phyloP scores from a whole-genome alignment of 2,329 filamentous ascomycete genomes.

The Penicillium sp. region DNA sequence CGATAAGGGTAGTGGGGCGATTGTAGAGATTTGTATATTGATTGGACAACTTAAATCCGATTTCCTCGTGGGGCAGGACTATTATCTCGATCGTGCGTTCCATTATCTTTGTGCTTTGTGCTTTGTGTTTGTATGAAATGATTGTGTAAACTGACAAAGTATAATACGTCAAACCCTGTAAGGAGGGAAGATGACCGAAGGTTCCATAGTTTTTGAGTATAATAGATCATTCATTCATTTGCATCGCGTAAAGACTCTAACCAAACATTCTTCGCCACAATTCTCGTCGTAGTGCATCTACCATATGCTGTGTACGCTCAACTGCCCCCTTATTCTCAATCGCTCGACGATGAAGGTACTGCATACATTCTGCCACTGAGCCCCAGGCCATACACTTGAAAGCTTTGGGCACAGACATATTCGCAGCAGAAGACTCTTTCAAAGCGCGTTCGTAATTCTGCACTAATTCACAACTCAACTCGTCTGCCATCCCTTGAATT shows the following conservation, averaged over 20 bases:
- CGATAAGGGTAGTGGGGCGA: background rate
- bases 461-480: slow-evolving; percentile 63
- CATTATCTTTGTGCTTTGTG: too few relatives aligned
- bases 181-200: background rate
- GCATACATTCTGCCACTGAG: slow-evolving; percentile 53
- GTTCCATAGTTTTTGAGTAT: background rate
- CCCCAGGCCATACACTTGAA: slow-evolving; percentile 58
- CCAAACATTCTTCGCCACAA: slow-evolving; percentile 51
- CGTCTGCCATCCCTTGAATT: slow-evolving; percentile 88
- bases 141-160: background rate
- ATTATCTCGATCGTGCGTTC: background rate
- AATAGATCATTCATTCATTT: background rate
- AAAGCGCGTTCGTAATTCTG: slow-evolving; percentile 23
- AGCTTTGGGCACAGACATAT: slow-evolving; percentile 40
- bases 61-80: background rate
- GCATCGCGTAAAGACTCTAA: background rate
- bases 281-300: slow-evolving; percentile 65
- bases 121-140: too few relatives aligned
- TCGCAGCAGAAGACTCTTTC: slow-evolving; percentile 26
- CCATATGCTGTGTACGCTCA: slow-evolving; percentile 60
- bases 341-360: slow-evolving; percentile 58
- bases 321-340: slow-evolving; percentile 73
- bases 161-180: background rate
- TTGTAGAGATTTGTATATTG: background rate
- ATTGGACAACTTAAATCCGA: background rate